Evolutionary conservation across 768 basidiomycete genomes (phyloP), one percentile per base, ranked within the genome.

Genomic region (Sporobolomyces pararoseus): DNA sequence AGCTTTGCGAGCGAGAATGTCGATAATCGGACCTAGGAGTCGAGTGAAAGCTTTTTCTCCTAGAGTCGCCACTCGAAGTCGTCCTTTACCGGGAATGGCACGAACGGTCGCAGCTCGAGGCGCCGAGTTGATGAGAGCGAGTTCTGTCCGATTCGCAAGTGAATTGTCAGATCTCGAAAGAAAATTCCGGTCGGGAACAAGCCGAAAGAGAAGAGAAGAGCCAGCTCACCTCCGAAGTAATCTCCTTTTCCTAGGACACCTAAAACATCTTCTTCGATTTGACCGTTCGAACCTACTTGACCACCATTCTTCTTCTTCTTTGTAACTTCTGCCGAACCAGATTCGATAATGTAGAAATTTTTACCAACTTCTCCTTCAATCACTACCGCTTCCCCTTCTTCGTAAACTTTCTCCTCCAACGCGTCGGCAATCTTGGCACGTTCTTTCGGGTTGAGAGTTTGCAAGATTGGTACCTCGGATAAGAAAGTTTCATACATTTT

Each of bases 401-500:
- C 82, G 78, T 91, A 89, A 12, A 88, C 85, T 68, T 83, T 84
- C 76, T 91, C 91, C 70, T 89, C 87, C 23, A 99, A 85, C 12
- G 94, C 92, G 78, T 99, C 95, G 60, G 95, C 93, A 70, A 98
- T 91, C 83, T 98, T 99, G 82, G 93, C 95, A 57, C 91, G 84
- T 80, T 98, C 91, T 61, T 89, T 86, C 5, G 88, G 85, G 76
- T 88, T 88, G 51, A 99, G 85, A 12, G 90, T 89, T 35, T 89
- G 86, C 51, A 99, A 84, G 53, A 99, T 84, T 3, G 88, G 86
- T 21, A 97, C 94, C 12, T 88, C 90, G n/a, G 87, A 86, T 65
- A 99, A 82, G 84, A 99, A 99, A 42, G 88, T 85, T 79, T 99
- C 96, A 79, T 98, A 98, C 89, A 96, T 94, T 75, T 89, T 90